Evolutionary conservation across 202 grass and related monocot species (phyloP), one percentile per base, ranked within the genome.

Genomic region (Setaria viridis): DNA sequence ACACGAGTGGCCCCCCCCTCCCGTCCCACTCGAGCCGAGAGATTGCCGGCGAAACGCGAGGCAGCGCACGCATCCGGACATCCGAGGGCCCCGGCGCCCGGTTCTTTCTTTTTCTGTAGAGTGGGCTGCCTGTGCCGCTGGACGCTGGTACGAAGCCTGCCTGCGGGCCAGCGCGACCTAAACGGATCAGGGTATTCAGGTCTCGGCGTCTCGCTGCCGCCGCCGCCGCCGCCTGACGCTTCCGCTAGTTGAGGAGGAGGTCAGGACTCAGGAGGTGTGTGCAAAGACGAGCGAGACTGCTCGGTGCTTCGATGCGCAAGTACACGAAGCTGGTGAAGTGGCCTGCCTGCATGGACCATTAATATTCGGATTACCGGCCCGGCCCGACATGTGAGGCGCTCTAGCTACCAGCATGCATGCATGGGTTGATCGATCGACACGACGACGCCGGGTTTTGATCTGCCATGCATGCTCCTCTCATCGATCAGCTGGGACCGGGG

Each of bases 31-130:
- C 9, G 56, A 59, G 8, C 8, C 3, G 4, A 19, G 34, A 37
- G 16, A 34, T 37, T 50, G n/a, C 46, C 25, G 74, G 47, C 67
- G 62, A 35, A 64, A 72, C 47, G 74, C n/a, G 42, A 19, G 7
- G 70, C 79, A 51, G 21, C 55, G 72, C 64, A 76, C 42, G 51
- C 50, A 62, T 45, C 56, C 74, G 67, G 62, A 76, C 76, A 77
- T 6, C 42, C 32, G 51, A 25, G 76, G 56, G 39, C 81, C 63
- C 25, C 9, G 4, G 56, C 20, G 57, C 17, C 68, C 30, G 41
- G 47, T 47, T 79, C 43, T 11, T 46, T 50, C 12, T 41, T 50
- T 76, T 68, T 33, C 11, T 41, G 33, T 37, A 7, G 74, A 42
- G 56, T 47, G 47, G 70, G 47, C 30, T 47, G 70, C 25, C 30